A percentile compares a stretch with the other conserved stretches of the same genome.
These are phyloP conservation scores for Coniochaeta pulveracea DNA, from an alignment of 2,329 filamentous ascomycete species.

Conservation along the genomic window DNA sequence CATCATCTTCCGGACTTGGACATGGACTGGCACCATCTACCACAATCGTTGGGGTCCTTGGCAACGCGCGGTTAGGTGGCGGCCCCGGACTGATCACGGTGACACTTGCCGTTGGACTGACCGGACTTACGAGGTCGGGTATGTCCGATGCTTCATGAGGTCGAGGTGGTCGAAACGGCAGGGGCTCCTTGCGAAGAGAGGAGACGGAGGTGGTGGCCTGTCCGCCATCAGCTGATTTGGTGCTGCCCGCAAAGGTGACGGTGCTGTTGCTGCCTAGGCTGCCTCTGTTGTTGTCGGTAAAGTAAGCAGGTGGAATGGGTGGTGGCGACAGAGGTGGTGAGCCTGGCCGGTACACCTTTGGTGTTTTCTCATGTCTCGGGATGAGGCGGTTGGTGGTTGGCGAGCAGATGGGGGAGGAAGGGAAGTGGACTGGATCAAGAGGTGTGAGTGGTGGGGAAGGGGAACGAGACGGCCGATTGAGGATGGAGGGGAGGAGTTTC, in stretches of 20 bases:
- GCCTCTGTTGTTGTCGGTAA: conserved; percentile 7
- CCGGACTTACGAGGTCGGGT: conserved; percentile 19
- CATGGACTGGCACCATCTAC: not conserved
- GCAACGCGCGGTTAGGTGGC: conserved; percentile 32
- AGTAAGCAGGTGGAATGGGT: not conserved
- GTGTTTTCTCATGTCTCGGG: conserved; percentile 16
- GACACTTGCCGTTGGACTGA: conserved; percentile 5
- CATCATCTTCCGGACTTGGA: not conserved
- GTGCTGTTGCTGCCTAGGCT: conserved; percentile 9
- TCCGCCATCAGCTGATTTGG: conserved; percentile 2
- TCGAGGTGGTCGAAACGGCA: conserved; percentile 21
- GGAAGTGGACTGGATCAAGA: conserved; percentile 20
- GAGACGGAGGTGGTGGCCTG: conserved; percentile 9
- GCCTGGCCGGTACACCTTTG: conserved; percentile 6
- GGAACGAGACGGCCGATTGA: conserved; percentile 13
- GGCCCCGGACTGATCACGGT: conserved; percentile 19
- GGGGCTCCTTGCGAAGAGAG: conserved; percentile 16
- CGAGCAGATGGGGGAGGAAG: conserved; percentile 24
- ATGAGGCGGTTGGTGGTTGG: conserved; percentile 24
- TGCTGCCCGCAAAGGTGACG: conserved; percentile 7
- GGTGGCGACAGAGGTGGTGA: conserved; percentile 5
- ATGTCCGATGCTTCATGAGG: conserved; percentile 24
- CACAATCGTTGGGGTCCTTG: conserved; percentile 9
- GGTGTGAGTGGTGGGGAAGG: conserved; percentile 18
- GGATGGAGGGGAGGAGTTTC: conserved; percentile 26